These are phyloP conservation scores for Candida germanica DNA, from an alignment of 805 yeast species.

Conservation along the genomic window DNA sequence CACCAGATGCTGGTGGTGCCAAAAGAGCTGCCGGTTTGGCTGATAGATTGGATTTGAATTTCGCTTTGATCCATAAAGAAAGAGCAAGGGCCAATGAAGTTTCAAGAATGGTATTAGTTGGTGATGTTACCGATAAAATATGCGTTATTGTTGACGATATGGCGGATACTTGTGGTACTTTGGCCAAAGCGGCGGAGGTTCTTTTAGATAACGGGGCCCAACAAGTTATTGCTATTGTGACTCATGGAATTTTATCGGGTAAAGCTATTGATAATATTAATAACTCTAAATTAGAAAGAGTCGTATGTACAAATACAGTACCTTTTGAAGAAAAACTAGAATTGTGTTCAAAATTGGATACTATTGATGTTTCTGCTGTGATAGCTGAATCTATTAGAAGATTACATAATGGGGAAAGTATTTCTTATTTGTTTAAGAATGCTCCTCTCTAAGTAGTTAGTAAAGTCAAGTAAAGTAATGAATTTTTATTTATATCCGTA, in stretches of 20 bases:
- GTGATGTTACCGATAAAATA: constrained; percentile 81
- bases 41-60: constrained; percentile 84
- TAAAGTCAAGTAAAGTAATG: not conserved
- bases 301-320: constrained; percentile 91
- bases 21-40: constrained; percentile 94
- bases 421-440: constrained; percentile 79
- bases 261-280: constrained; percentile 73
- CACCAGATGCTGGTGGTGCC: constrained; percentile 99
- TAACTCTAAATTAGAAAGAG: constrained; percentile 60
- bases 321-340: constrained; percentile 68
- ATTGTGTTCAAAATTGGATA: constrained; percentile 65
- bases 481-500: not conserved
- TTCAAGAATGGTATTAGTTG: constrained; percentile 91
- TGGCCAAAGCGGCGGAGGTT: constrained; percentile 91
- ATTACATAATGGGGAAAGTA: constrained; percentile 93
- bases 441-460: constrained; percentile 27
- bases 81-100: constrained; percentile 94
- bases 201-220: constrained; percentile 77
- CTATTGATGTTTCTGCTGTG: constrained; percentile 80
- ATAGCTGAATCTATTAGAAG: constrained; percentile 93
- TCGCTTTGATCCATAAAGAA: constrained; percentile 95
- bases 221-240: constrained; percentile 86
- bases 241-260: constrained; percentile 92
- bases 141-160: constrained; percentile 92
- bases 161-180: constrained; percentile 98